phyloP scores from a whole-genome alignment of 1,284 basidiomycete species.

The Inonotus hispidus region DNA sequence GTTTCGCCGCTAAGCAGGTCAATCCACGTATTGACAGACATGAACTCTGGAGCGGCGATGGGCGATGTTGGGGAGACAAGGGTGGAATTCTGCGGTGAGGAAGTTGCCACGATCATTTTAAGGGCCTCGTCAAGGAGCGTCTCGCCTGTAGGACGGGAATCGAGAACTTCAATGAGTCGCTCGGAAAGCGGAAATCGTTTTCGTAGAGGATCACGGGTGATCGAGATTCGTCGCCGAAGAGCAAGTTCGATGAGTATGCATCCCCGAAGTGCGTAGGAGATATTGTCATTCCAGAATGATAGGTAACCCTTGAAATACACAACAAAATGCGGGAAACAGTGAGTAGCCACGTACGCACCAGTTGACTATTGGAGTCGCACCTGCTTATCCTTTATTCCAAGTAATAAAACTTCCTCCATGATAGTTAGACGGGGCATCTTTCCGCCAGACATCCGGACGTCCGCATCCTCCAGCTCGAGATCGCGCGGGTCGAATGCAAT shows the following conservation, averaged over 20 bases:
- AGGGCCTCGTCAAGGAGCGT: constrained; percentile 94
- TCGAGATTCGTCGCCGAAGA: constrained; percentile 82
- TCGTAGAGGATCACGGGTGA: constrained; percentile 80
- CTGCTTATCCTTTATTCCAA: constrained; percentile 90
- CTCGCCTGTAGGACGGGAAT: constrained; percentile 88
- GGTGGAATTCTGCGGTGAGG: constrained; percentile 19
- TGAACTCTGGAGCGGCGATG: constrained; percentile 35
- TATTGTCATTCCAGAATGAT: constrained; percentile 98
- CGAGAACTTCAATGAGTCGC: constrained; percentile 84
- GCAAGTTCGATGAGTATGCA: constrained; percentile 95
- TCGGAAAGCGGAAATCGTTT: constrained; percentile 75
- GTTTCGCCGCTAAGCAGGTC: constrained; percentile 93
- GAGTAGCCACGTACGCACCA: neutral
- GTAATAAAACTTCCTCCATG: constrained; percentile 93
- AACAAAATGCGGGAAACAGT: neutral
- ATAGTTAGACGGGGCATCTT: constrained; percentile 85
- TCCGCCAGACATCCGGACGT: constrained; percentile 61
- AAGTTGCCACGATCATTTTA: constrained; percentile 71
- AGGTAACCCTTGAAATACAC: constrained; percentile 69
- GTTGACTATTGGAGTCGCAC: constrained; percentile 35
- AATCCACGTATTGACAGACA: constrained; percentile 91
- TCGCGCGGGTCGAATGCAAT: constrained; percentile 95
- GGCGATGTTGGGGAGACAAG: constrained; percentile 16
- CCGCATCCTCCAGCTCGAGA: constrained; percentile 66
- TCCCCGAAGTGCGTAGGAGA: constrained; percentile 90